Evolutionary conservation across 1,284 basidiomycete genomes (phyloP).

Genomic region (Cerioporus squamosus): DNA sequence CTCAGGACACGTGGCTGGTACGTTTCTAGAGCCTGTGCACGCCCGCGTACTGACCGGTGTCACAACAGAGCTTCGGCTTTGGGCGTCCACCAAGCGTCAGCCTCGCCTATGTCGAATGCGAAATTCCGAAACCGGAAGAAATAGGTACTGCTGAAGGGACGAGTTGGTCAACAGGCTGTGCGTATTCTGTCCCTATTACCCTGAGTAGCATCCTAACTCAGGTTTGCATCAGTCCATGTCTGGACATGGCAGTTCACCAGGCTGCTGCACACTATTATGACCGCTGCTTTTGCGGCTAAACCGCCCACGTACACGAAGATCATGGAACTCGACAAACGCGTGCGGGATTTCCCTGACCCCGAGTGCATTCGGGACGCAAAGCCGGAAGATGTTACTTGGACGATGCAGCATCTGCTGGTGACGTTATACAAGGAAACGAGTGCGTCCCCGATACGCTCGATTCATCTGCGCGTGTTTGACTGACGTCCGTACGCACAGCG

Average conservation of each 20-base stretch:
- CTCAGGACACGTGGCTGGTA: conserved; percentile 61
- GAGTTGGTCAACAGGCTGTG: conserved; percentile 52
- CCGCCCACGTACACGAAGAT: conserved; percentile 49
- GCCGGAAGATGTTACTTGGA: conserved; percentile 20
- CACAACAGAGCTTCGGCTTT: conserved; percentile 58
- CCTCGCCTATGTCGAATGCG: conserved; percentile 56
- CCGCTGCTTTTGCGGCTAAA: conserved; percentile 56
- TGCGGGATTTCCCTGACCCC: conserved; percentile 54
- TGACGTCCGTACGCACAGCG: conserved; percentile 41
- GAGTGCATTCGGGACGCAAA: conserved; percentile 39
- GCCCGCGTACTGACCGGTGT: background rate
- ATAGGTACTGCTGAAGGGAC: conserved; percentile 39
- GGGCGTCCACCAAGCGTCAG: conserved; percentile 63
- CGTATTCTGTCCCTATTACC: conserved; percentile 20
- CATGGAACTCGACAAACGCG: conserved; percentile 47
- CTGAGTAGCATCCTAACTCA: conserved; percentile 1
- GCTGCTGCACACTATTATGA: conserved; percentile 55
- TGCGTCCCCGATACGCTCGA: conserved; percentile 23
- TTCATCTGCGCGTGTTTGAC: background rate
- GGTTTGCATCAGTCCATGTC: conserved; percentile 45
- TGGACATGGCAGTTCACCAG: conserved; percentile 60
- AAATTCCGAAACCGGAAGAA: conserved; percentile 52
- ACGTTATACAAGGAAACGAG: conserved; percentile 63
- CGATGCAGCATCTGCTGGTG: conserved; percentile 53
- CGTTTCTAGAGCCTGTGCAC: conserved; percentile 22